Conservation (phyloP, 495 filamentous ascomycete species). For the Rusavskia elegans region DNA sequence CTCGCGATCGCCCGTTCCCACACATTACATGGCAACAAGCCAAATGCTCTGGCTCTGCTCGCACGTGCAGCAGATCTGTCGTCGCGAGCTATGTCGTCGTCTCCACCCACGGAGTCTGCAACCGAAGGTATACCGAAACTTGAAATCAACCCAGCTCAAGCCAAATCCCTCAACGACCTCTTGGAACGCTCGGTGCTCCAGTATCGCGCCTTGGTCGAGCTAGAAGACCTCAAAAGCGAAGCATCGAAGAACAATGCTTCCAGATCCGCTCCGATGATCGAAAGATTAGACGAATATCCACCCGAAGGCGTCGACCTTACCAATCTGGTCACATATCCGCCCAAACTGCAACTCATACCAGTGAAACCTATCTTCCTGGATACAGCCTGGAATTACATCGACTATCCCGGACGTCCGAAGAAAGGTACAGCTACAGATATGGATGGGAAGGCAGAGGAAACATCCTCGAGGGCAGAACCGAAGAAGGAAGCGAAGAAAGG, state of each 20-base stretch:
- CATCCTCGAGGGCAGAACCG: slow-evolving; percentile 21
- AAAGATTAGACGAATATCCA: slow-evolving; percentile 61
- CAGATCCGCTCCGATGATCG: slow-evolving; percentile 38
- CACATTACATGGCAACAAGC: slow-evolving; percentile 49
- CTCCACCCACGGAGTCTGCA: slow-evolving; percentile 20
- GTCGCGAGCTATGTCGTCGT: slow-evolving; percentile 20
- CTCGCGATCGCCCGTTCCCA: slow-evolving; percentile 78
- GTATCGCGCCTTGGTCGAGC: slow-evolving; percentile 66
- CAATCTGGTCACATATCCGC: slow-evolving; percentile 77
- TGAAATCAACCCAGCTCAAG: slow-evolving; percentile 39
- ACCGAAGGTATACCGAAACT: slow-evolving; percentile 37
- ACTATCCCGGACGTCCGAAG: slow-evolving; percentile 58
- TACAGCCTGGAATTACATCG: slow-evolving; percentile 95
- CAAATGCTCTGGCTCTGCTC: slow-evolving; percentile 73
- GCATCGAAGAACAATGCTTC: not conserved
- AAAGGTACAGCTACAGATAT: slow-evolving; percentile 5
- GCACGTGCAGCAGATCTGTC: slow-evolving; percentile 47
- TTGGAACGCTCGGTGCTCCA: slow-evolving; percentile 55
- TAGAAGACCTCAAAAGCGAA: slow-evolving; percentile 41
- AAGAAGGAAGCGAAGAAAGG: slow-evolving; percentile 54
- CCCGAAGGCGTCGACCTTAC: slow-evolving; percentile 47
- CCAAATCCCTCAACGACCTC: slow-evolving; percentile 37
- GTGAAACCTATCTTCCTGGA: slow-evolving; percentile 96
- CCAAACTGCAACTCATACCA: slow-evolving; percentile 63
- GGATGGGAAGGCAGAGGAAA: slow-evolving; percentile 5